Base-by-base conservation (phyloP, 371 early-diverging fungal genomes). In the Mucor mucedo region DNA sequence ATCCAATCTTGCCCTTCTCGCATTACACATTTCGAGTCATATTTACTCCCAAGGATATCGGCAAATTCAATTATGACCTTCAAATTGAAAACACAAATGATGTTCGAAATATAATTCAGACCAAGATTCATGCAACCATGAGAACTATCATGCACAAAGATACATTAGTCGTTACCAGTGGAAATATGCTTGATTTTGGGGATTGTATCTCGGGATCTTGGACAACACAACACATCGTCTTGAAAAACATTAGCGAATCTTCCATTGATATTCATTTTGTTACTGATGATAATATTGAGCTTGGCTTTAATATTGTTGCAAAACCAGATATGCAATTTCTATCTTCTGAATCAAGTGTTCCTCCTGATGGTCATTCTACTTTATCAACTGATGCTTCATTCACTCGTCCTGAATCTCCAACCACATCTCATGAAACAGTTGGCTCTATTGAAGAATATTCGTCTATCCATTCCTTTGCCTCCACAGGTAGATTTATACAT, bases 11-110 rank as follows among this genome's bases (percentile, higher is more conserved):
- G 2, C 83, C 90, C 9, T 93, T 86, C 66, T 59, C 59, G 7
- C n/a, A 49, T 14, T 59, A 50, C 10, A 59, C 41, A 28, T 59
- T 59, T 59, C 45, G 59, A 50, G 50, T 93, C 47, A 86, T 88
- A 8, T 96, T 94, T 75, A 87, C 87, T 14, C 93, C 96, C 13
- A 83, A 75, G 14, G 89, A 89, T 10, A 76, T 84, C 11, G 96
- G 96, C 10, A 93, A 95, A 61, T 92, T 91, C 66, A 78, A 79
- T 35, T 92, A 88, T 60, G 92, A 93, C 16, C 68, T 96, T 6
- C 85, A 89, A 62, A 69, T 95, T 2, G 95, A 95, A 69, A 95
- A 95, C 73, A 71, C 83, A 38, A 93, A 95, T 66, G 94, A 95
- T 63, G 78, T 89, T 13, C 62, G 72, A 49, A 95, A 95, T 70